Evolutionary conservation across 306 rosid species (phyloP).

Genomic region (Gillenia trifoliata): DNA sequence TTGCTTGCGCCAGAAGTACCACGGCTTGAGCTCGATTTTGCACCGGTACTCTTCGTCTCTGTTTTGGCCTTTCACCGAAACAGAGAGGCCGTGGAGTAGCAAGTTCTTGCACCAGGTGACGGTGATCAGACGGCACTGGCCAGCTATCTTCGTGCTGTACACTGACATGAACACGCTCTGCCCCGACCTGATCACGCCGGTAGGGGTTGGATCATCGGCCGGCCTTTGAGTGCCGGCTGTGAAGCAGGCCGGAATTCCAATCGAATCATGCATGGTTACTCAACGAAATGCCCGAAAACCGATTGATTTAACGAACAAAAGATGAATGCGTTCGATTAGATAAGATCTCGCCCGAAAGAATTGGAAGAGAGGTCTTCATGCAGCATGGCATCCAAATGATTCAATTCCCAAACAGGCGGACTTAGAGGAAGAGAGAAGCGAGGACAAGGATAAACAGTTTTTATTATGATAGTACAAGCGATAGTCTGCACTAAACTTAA

Average conservation of each 20-base stretch:
- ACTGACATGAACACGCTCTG: conserved; percentile 59
- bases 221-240: conserved; percentile 41
- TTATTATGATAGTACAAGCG: background rate
- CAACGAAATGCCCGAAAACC: background rate
- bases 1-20: conserved; percentile 92
- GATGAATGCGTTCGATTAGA: background rate
- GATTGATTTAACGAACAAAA: background rate
- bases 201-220: conserved; percentile 40
- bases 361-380: conserved; percentile 7
- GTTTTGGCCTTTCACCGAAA: conserved; percentile 58
- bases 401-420: conserved; percentile 22
- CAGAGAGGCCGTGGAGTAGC: conserved; percentile 69
- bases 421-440: conserved; percentile 14
- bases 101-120: conserved; percentile 87
- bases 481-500: background rate
- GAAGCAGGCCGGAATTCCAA: conserved; percentile 72
- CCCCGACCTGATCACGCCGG: conserved; percentile 54
- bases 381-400: conserved; percentile 3
- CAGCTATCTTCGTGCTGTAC: conserved; percentile 73
- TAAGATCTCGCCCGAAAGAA: conserved; percentile 17
- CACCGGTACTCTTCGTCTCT: conserved; percentile 47
- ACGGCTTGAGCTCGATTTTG: conserved; percentile 87
- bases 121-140: conserved; percentile 63
- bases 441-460: background rate
- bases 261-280: conserved; percentile 65